These are phyloP conservation scores for Cladosporium halotolerans DNA, from an alignment of 2,329 filamentous ascomycete species.

Conservation along the genomic window DNA sequence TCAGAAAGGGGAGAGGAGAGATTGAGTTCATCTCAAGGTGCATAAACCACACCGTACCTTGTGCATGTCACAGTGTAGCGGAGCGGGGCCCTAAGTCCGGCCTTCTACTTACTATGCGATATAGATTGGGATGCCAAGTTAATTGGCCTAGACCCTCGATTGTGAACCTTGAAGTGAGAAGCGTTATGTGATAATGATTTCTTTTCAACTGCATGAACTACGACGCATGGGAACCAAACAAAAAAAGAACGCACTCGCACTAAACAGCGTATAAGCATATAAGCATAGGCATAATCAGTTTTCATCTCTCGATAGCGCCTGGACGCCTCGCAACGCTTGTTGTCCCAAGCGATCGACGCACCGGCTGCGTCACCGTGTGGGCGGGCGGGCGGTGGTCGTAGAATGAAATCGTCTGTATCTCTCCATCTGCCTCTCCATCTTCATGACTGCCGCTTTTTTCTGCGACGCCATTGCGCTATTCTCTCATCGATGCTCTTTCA, in stretches of 20 bases:
- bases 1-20: too few relatives aligned
- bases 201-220: conserved; percentile 7
- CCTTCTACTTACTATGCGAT: too few relatives aligned
- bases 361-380: too few relatives aligned
- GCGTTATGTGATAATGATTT: conserved; percentile 1
- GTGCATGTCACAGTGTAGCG: too few relatives aligned
- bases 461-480: too few relatives aligned
- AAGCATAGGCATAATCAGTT: too few relatives aligned
- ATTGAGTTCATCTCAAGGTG: too few relatives aligned
- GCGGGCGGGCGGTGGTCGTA: not conserved
- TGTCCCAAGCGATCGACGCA: not conserved
- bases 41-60: too few relatives aligned
- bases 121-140: too few relatives aligned
- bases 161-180: not conserved
- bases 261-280: not conserved
- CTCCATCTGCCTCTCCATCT: not conserved
- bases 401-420: conserved; percentile 6
- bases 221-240: not conserved
- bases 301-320: not conserved
- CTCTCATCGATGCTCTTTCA: too few relatives aligned
- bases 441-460: not conserved
- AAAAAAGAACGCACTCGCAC: conserved; percentile 1
- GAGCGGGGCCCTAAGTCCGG: too few relatives aligned
- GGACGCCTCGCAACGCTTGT: conserved; percentile 10
- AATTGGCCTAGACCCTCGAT: too few relatives aligned